Percentiles rank a stretch among this genome's conserved stretches.
Evolutionary conservation across 257 asterid genomes (phyloP).

Genomic region (Eucommia ulmoides): DNA sequence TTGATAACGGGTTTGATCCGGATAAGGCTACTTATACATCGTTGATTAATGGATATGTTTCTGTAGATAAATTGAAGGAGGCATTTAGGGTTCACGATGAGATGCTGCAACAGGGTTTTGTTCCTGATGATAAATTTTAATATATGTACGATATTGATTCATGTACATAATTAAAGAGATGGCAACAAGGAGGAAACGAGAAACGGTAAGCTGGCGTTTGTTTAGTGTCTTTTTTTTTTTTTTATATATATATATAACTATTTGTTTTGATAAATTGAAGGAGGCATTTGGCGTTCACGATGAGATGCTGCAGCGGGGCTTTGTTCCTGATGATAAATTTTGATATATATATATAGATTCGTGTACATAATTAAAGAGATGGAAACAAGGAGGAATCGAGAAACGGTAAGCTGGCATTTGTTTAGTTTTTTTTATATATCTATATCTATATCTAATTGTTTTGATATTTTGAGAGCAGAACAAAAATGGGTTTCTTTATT

Average conservation of each 20-base stretch:
- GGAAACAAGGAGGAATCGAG: no score
- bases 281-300: constrained; percentile 64
- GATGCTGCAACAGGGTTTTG: constrained; percentile 61
- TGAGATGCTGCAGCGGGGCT: constrained; percentile 63
- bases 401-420: no score
- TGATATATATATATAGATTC: constrained; percentile 19
- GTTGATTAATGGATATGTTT: constrained; percentile 51
- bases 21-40: constrained; percentile 44
- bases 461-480: constrained; percentile 45
- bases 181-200: no score
- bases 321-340: constrained; percentile 66
- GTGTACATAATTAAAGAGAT: no score
- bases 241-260: no score
- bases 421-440: no score
- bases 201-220: no score
- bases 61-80: constrained; percentile 49
- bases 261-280: constrained; percentile 44
- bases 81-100: constrained; percentile 62
- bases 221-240: no score
- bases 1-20: constrained; percentile 31
- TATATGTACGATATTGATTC: no score
- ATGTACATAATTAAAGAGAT: no score
- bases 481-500: no score
- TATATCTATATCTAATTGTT: no score
- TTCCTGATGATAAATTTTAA: constrained; percentile 69